These are phyloP conservation scores for Peronospora farinosa DNA, from an alignment of 352 stramenopile genomes.

Conservation along the genomic window DNA sequence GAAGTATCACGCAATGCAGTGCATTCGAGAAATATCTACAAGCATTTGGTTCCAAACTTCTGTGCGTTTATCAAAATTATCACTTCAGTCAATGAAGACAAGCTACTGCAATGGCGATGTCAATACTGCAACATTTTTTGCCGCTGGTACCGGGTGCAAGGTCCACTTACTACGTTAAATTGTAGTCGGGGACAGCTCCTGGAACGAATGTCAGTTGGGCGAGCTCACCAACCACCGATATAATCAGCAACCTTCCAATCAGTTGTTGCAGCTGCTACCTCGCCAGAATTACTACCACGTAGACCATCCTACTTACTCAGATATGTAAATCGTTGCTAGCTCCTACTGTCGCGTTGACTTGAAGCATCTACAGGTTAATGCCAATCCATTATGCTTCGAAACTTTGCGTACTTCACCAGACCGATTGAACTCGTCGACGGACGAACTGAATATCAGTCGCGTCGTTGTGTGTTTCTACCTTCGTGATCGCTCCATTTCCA, in stretches of 20 bases:
- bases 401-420: slow-evolving; percentile 84
- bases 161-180: slow-evolving; percentile 43
- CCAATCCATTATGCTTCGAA: slow-evolving; percentile 82
- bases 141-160: slow-evolving; percentile 53
- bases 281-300: slow-evolving; percentile 16
- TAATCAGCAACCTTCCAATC: too few relatives aligned
- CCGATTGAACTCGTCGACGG: slow-evolving; percentile 19
- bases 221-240: too few relatives aligned
- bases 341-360: slow-evolving; percentile 45
- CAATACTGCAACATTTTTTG: slow-evolving; percentile 15
- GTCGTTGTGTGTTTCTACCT: slow-evolving; percentile 83
- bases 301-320: slow-evolving; percentile 13
- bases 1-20: background rate
- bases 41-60: too few relatives aligned
- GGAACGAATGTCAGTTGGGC: too few relatives aligned
- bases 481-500: slow-evolving; percentile 74
- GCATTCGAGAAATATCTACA: background rate
- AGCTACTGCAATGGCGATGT: slow-evolving; percentile 3
- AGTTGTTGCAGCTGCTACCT: too few relatives aligned
- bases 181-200: too few relatives aligned
- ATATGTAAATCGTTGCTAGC: slow-evolving; percentile 20
- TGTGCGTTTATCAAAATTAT: too few relatives aligned
- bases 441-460: slow-evolving; percentile 33
- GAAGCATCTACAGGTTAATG: slow-evolving; percentile 60
- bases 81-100: slow-evolving; percentile 3